Percentiles rank a stretch among this genome's conserved stretches.
phyloP scores from a whole-genome alignment of 2,329 filamentous ascomycete genomes.

The Aspergillus eucalypticola region DNA sequence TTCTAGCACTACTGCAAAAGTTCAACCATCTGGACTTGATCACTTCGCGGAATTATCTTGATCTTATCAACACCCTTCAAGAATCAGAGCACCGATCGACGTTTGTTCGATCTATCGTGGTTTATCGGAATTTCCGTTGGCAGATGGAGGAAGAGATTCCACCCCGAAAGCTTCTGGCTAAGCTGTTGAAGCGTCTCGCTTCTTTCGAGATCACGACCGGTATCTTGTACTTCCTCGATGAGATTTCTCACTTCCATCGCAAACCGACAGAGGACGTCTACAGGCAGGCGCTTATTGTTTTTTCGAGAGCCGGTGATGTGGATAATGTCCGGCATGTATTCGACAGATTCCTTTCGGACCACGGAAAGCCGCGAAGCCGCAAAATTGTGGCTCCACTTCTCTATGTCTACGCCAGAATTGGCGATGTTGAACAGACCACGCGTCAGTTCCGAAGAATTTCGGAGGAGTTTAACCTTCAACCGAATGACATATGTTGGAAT shows the following conservation, averaged over 20 bases:
- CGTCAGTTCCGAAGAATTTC: constrained; percentile 64
- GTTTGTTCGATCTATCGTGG: constrained; percentile 34
- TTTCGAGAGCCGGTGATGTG: constrained; percentile 51
- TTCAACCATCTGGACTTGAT: constrained; percentile 29
- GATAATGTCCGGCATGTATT: constrained; percentile 48
- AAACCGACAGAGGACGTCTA: constrained; percentile 37
- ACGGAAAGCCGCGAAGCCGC: constrained; percentile 36
- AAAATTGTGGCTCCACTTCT: constrained; percentile 58
- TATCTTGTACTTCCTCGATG: constrained; percentile 44
- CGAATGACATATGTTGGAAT: constrained; percentile 70
- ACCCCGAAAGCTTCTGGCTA: constrained; percentile 23
- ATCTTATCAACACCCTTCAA: constrained; percentile 32
- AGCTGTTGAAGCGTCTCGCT: constrained; percentile 29
- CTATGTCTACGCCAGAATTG: constrained; percentile 69
- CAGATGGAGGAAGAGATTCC: constrained; percentile 28
- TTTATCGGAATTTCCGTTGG: constrained; percentile 46
- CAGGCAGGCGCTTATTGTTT: constrained; percentile 40
- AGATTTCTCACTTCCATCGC: constrained; percentile 37
- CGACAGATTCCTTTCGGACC: constrained; percentile 39
- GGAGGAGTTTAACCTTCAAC: constrained; percentile 56
- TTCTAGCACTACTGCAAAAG: constrained; percentile 31
- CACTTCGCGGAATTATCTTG: constrained; percentile 28
- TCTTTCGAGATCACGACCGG: constrained; percentile 36
- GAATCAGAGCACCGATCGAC: constrained; percentile 28
- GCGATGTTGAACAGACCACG: constrained; percentile 62